Conservation (phyloP, 306 rosid species). For the Senna siamea region DNA sequence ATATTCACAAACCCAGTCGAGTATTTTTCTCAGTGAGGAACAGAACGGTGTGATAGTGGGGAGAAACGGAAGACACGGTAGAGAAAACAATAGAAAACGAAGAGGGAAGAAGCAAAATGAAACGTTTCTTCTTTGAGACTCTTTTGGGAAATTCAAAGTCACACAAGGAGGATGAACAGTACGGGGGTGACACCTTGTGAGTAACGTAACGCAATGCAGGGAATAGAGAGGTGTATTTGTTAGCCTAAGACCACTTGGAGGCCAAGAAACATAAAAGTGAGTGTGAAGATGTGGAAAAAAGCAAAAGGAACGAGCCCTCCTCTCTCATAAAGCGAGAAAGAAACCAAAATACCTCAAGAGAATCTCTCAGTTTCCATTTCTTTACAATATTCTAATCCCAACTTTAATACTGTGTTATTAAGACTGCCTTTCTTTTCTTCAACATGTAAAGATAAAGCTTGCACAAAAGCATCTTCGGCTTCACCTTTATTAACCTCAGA, state of each 20-base stretch:
- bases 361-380: conserved; percentile 50
- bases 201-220: conserved; percentile 46
- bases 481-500: conserved; percentile 59
- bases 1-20: background rate
- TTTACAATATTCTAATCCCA: conserved; percentile 45
- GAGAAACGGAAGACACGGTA: background rate
- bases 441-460: conserved; percentile 74
- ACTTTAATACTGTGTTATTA: conserved; percentile 38
- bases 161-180: conserved; percentile 17
- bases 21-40: background rate
- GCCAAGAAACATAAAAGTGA: conserved; percentile 64
- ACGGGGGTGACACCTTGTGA: conserved; percentile 41
- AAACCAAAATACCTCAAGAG: conserved; percentile 45
- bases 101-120: conserved; percentile 29
- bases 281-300: conserved; percentile 59
- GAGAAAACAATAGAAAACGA: conserved; percentile 24
- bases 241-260: conserved; percentile 59
- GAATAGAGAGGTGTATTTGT: conserved; percentile 36
- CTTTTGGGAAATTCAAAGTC: conserved; percentile 27
- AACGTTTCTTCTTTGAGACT: conserved; percentile 29
- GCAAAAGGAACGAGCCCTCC: conserved; percentile 48
- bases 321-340: conserved; percentile 54
- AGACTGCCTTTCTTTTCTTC: conserved; percentile 55
- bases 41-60: conserved; percentile 13
- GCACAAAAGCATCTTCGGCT: conserved; percentile 60